Base-by-base conservation (phyloP, 139 green algal species). In the Ettlia oleoabundans region DNA sequence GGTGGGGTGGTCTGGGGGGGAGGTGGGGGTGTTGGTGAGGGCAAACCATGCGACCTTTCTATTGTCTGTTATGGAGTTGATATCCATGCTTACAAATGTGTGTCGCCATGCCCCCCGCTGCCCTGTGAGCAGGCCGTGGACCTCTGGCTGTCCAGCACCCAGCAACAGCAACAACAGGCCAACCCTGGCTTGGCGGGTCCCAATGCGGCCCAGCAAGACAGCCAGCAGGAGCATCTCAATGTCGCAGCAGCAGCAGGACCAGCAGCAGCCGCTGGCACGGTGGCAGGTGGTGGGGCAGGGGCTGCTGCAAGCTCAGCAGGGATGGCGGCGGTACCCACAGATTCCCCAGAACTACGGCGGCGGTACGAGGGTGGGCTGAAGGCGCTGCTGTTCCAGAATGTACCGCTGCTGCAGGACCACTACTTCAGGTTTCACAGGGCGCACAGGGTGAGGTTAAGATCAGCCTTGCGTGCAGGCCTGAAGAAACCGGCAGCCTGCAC, bases 351-450 rank as follows among this genome's bases (percentile, higher is more conserved):
- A 47, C 72, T 35, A 26, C 51, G 73, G 33, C 73, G 63, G 73
- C 73, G 32, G 53, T 80, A 80, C 53, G 24, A 40, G 38, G 22
- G 21, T 8, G 21, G 18, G 24, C 38, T 81, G 38, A 81, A 81
- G 75, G 58, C 75, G 58, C 75, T 81, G 58, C 40, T 58, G n/a
- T 81, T 81, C 40, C 75, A 81, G 73, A 69, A 35, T 37, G 2
- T 80, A 10, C 52, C 51, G 52, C 73, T 78, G 32, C 13, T 80
- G 73, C 35, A 33, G 1, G 53, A 47, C 24, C 73, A 80, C 35
- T 80, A 80, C 73, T 78, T 64, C 47, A 43, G 71, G 18, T 21
- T 66, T 43, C 47, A 78, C 26, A 40, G 28, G 47, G 47, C 47
- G 47, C 13, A 58, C 10, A 58, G 13, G 47, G 47, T 58, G 47